These are phyloP conservation scores for Xylaria venustula DNA, from an alignment of 495 filamentous ascomycete species.

Conservation along the genomic window DNA sequence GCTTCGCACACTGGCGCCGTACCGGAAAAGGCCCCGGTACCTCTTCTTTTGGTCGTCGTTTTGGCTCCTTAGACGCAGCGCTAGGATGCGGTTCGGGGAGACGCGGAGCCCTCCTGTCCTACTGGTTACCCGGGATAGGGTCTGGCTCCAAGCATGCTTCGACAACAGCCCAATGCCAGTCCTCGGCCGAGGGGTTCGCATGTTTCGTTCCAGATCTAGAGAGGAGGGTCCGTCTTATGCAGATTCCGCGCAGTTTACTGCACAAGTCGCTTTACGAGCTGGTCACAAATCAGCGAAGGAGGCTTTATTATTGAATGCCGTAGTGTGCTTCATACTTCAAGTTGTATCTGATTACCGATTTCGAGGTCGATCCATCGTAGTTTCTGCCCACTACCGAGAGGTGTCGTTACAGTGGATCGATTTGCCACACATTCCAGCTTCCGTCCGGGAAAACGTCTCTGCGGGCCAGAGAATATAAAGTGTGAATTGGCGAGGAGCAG, in stretches of 20 bases:
- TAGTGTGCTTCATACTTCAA: background rate
- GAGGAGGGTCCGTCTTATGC: background rate
- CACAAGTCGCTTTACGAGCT: background rate
- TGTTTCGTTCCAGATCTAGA: background rate
- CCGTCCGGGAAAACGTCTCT: too few species aligned
- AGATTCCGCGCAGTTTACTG: background rate
- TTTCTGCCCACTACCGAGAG: background rate
- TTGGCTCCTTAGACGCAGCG: slow-evolving; percentile 19
- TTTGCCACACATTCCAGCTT: too few species aligned
- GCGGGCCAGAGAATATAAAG: background rate
- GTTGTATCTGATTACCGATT: background rate
- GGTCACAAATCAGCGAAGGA: background rate
- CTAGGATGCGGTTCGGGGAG: slow-evolving; percentile 22
- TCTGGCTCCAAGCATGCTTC: slow-evolving; percentile 9
- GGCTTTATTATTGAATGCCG: background rate
- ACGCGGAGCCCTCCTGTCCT: slow-evolving; percentile 7
- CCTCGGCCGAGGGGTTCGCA: slow-evolving; percentile 4
- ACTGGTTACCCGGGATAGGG: slow-evolving; percentile 20
- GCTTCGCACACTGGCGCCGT: slow-evolving; percentile 10
- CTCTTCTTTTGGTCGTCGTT: slow-evolving; percentile 14
- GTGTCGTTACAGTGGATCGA: too few species aligned
- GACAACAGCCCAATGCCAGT: slow-evolving; percentile 1
- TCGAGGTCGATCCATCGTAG: background rate
- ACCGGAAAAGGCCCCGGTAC: slow-evolving; percentile 13
- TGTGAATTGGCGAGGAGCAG: too few species aligned